Evolutionary conservation across 2,329 filamentous ascomycete species (phyloP).

Genomic region (Scleromitrula shiraiana): DNA sequence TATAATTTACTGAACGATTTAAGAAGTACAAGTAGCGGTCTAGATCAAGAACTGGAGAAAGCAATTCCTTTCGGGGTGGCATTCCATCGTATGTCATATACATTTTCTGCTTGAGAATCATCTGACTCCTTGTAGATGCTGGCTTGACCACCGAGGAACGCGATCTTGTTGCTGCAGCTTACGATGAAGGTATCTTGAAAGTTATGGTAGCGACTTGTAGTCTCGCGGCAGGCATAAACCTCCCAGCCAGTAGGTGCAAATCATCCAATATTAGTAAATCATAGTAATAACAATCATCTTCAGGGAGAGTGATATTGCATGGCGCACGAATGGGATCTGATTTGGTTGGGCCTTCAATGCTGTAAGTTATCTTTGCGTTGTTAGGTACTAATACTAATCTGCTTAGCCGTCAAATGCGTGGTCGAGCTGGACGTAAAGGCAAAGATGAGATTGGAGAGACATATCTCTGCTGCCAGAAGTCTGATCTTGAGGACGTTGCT

Average conservation of each 20-base stretch:
- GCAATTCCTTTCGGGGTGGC: constrained; percentile 61
- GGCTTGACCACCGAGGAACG: constrained; percentile 69
- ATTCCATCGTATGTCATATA: constrained; percentile 56
- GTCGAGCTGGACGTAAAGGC: constrained; percentile 68
- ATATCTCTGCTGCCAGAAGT: constrained; percentile 63
- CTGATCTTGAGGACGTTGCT: constrained; percentile 61
- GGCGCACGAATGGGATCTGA: constrained; percentile 70
- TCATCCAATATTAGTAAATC: background rate
- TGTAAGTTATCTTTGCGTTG: constrained; percentile 34
- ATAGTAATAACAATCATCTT: background rate
- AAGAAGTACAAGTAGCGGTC: constrained; percentile 54
- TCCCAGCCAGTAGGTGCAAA: constrained; percentile 53
- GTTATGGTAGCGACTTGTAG: constrained; percentile 72
- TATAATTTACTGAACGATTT: constrained; percentile 59
- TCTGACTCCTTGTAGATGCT: constrained; percentile 35
- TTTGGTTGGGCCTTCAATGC: constrained; percentile 68
- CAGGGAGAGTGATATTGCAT: constrained; percentile 59
- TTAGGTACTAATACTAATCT: constrained; percentile 21
- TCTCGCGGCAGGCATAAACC: constrained; percentile 74
- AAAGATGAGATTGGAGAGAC: constrained; percentile 73
- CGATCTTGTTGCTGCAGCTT: constrained; percentile 62
- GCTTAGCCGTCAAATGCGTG: constrained; percentile 63
- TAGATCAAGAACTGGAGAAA: constrained; percentile 57
- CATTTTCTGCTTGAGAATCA: background rate
- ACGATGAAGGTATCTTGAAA: constrained; percentile 59